Conservation (phyloP, 2,329 filamentous ascomycete genomes). For the Aaosphaeria pasadenensis region DNA sequence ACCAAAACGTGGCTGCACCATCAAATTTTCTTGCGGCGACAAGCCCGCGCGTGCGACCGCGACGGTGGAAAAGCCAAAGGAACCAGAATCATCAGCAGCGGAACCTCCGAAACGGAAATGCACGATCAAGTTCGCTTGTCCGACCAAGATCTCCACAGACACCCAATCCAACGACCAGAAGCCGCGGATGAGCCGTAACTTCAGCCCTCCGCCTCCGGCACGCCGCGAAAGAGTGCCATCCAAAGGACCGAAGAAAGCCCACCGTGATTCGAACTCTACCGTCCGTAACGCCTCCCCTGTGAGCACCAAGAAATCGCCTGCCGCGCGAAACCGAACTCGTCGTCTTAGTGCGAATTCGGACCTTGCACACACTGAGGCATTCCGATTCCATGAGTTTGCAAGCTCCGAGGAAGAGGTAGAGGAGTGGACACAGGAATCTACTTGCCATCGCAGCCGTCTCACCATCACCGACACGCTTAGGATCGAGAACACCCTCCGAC, state of each 20-base stretch:
- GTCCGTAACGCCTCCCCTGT: constrained; percentile 49
- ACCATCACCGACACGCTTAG: constrained; percentile 86
- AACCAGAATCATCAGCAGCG: constrained; percentile 15
- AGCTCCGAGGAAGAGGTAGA: constrained; percentile 82
- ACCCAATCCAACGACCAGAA: constrained; percentile 32
- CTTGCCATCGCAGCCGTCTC: constrained; percentile 64
- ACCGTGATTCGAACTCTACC: constrained; percentile 51
- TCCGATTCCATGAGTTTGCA: constrained; percentile 84
- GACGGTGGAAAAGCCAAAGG: constrained; percentile 18
- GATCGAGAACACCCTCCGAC: constrained; percentile 86
- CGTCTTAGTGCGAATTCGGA: constrained; percentile 38
- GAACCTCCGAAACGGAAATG: constrained; percentile 54
- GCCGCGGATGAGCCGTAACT: constrained; percentile 38
- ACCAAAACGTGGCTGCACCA: not conserved
- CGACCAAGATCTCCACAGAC: constrained; percentile 48
- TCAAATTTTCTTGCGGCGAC: not conserved
- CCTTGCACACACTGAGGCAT: constrained; percentile 52
- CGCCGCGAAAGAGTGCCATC: constrained; percentile 25
- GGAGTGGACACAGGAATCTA: constrained; percentile 80
- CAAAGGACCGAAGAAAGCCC: constrained; percentile 28
- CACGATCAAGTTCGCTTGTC: constrained; percentile 72
- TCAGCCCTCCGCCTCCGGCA: constrained; percentile 42
- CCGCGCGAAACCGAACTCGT: constrained; percentile 24
- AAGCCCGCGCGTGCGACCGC: constrained; percentile 1
- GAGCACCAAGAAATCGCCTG: constrained; percentile 38